Evolutionary conservation across 441 rosid species (phyloP).

Genomic region (Jatropha multifida): DNA sequence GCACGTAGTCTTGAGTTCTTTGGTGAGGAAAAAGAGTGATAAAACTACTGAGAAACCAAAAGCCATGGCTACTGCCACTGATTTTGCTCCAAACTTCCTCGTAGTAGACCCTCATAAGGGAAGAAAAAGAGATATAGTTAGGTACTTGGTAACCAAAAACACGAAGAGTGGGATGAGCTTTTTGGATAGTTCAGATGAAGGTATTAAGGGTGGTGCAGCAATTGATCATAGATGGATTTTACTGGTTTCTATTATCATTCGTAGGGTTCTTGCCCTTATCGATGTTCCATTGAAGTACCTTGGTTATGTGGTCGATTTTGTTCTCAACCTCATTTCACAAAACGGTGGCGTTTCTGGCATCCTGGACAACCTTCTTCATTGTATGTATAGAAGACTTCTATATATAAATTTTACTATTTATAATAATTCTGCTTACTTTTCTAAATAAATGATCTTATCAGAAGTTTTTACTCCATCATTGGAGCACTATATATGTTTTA

Average conservation of each 20-base stretch:
- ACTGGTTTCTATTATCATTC: not conserved
- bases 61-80: not conserved
- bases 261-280: not conserved
- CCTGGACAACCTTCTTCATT: not conserved
- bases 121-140: slow-evolving; percentile 1
- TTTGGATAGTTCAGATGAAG: slow-evolving; percentile 6
- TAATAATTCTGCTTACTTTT: no score
- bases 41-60: not conserved
- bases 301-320: not conserved
- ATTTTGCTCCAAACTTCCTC: not conserved
- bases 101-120: slow-evolving; percentile 9
- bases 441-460: no score
- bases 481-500: no score
- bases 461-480: no score
- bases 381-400: not conserved
- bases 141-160: not conserved
- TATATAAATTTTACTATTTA: no score
- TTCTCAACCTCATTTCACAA: not conserved
- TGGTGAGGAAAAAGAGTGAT: not conserved
- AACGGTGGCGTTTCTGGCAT: not conserved
- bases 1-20: not conserved
- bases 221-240: not conserved
- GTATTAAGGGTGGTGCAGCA: not conserved
- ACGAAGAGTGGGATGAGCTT: slow-evolving; percentile 4
- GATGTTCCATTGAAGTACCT: not conserved